Base-by-base conservation (phyloP, 176 grass and related monocot species). In the Guadua angustifolia region DNA sequence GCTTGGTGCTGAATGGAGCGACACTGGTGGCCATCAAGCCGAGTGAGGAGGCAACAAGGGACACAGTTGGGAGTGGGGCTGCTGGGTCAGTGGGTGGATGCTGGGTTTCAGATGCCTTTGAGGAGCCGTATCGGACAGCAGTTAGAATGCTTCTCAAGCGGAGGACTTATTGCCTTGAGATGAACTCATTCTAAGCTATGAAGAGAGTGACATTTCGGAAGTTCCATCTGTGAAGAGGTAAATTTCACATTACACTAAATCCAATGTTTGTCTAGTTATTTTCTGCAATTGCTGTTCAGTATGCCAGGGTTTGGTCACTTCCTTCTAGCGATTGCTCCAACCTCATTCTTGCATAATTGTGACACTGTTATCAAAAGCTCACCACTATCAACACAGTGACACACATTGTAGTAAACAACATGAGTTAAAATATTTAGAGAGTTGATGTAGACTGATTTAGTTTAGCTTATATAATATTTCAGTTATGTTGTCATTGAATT, bases 21-120 rank as follows among this genome's bases (percentile, higher is more conserved):
- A 98, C 96, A 3, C 81, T 98, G 36, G 91, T 98, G 50, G 93
- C 93, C 71, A 93, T 98, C 73, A 86, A 88, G 49, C 96, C 93
- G 2, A 98, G 77, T 7, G 91, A 93, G 76, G 90, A 92, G 33
- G 82, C 43, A 26, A 65, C 86, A 46, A 87, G 47, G 60, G 89
- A 92, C 5, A 22, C 59, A 1, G 68, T 58, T 65, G 63, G 57
- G 17, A 43, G 40, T 79, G 85, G 26, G 9, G 46, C 52, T 61
- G 5, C 66, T 69, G 89, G 71, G 24, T 70, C 70, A 3, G 25
- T 78, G 10, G 69, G 78, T 70, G 71, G 42, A 19, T 86, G 79
- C 60, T 98, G 93, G 95, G 93, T 98, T 52, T 86, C 86, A 39
- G 83, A 93, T 74, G 89, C 93, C 13, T 98, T 98, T 11, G 93